Evolutionary conservation across 2,329 filamentous ascomycete species (phyloP).

Genomic region (Pestalotiopsis sp.): DNA sequence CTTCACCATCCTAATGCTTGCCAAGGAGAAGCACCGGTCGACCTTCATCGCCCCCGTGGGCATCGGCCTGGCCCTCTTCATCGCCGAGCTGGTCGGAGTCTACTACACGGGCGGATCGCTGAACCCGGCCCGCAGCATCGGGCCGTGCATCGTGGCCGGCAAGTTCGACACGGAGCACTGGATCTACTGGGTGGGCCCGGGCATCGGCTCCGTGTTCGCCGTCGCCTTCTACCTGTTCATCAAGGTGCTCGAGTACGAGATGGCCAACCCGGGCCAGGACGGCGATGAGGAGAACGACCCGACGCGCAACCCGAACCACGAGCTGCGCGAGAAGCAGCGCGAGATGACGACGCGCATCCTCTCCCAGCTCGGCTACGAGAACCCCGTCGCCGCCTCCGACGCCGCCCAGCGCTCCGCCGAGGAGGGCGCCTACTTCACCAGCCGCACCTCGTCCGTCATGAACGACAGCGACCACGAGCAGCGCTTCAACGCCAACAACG

Average conservation of each 20-base stretch:
- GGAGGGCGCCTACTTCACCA: slow-evolving; percentile 16
- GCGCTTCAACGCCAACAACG: background rate
- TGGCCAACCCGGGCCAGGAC: slow-evolving; percentile 38
- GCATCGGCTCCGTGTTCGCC: slow-evolving; percentile 38
- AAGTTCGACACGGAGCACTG: slow-evolving; percentile 39
- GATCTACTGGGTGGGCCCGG: slow-evolving; percentile 44
- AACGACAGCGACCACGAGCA: slow-evolving; percentile 13
- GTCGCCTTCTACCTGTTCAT: slow-evolving; percentile 41
- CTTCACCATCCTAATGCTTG: slow-evolving; percentile 61
- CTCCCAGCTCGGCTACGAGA: slow-evolving; percentile 15
- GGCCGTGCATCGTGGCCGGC: slow-evolving; percentile 37
- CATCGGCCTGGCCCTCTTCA: slow-evolving; percentile 64
- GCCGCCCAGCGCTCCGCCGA: slow-evolving; percentile 11
- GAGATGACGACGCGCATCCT: slow-evolving; percentile 19
- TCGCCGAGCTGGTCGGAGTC: slow-evolving; percentile 43
- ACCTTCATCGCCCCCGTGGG: slow-evolving; percentile 65
- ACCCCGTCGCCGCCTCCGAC: background rate
- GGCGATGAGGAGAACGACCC: slow-evolving; percentile 19
- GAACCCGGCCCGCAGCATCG: slow-evolving; percentile 43
- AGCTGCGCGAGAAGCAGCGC: slow-evolving; percentile 21
- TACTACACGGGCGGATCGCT: slow-evolving; percentile 41
- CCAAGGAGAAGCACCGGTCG: slow-evolving; percentile 63
- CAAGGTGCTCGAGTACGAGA: slow-evolving; percentile 43
- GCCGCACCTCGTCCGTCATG: slow-evolving; percentile 10
- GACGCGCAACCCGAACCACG: slow-evolving; percentile 21